Base-by-base conservation (phyloP, 495 filamentous ascomycete species). In the Chaetomidium leptoderma region DNA sequence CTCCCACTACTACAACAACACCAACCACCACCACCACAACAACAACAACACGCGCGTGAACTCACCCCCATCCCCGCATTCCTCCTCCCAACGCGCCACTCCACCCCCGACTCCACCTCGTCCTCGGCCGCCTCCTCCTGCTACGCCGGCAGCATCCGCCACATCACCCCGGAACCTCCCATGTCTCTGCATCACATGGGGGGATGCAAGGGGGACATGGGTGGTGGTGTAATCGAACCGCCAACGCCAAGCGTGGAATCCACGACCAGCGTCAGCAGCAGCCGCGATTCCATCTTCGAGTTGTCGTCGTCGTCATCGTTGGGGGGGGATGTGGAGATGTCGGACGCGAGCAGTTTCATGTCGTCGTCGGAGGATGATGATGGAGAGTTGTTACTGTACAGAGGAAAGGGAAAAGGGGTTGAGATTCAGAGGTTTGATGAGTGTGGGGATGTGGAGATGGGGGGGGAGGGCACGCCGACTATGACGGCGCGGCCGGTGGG, bases 281-380 rank as follows among this genome's bases (percentile, higher is more conserved):
- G 58, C 29, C 55, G 51, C 10, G 66, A 62, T n/a, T n/a, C n/a
- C n/a, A n/a, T n/a, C n/a, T n/a, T n/a, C n/a, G n/a, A n/a, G n/a
- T n/a, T n/a, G n/a, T n/a, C n/a, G n/a, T n/a, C n/a, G n/a, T n/a
- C n/a, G n/a, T n/a, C n/a, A n/a, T n/a, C n/a, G 42, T 67, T 66
- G 19, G 70, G 66, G 23, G 54, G 14, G 0, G 75, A 78, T 35
- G 63, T 78, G 14, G 76, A 78, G 48, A 77, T 74, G 71, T 72
- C 71, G 23, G 75, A 79, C 54, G 65, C 62, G 17, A 68, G 66
- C 30, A 75, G 71, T 30, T 54, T 65, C 14, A 52, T 57, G 26
- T 70, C 67, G 10, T 69, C 58, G 26, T 70, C 67, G 10, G 70
- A 59, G 14, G 61, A 67, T n/a, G 59, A 66, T 16, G 64, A 61